Conservation (phyloP, 306 rosid species). For the Castanea crenata region DNA sequence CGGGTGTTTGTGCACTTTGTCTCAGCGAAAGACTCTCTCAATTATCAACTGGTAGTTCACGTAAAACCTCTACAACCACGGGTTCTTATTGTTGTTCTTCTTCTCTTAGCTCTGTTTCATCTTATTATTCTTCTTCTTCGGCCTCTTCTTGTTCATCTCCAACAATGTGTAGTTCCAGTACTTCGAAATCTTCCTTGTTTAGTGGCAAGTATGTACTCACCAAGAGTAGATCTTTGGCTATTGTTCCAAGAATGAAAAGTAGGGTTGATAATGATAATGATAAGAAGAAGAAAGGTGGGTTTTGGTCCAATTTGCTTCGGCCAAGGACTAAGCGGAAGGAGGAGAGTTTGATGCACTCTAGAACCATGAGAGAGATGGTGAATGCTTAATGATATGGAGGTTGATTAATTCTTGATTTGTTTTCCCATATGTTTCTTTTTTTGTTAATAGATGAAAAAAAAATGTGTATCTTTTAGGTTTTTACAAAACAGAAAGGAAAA, state of each 20-base stretch:
- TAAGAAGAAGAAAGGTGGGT: slow-evolving; percentile 42
- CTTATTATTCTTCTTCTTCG: slow-evolving; percentile 46
- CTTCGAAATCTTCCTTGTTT: slow-evolving; percentile 23
- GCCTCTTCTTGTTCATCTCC: slow-evolving; percentile 61
- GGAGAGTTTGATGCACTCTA: slow-evolving; percentile 34
- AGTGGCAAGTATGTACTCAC: slow-evolving; percentile 32
- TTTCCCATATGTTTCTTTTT: neutral
- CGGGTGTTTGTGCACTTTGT: slow-evolving; percentile 86
- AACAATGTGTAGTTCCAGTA: slow-evolving; percentile 8
- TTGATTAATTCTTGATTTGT: neutral
- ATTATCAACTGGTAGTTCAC: slow-evolving; percentile 10
- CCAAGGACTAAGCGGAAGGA: slow-evolving; percentile 39
- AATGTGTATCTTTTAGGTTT: neutral
- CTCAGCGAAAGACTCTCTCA: slow-evolving; percentile 54
- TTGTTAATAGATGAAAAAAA: neutral
- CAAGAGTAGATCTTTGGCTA: slow-evolving; percentile 56
- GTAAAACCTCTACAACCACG: neutral
- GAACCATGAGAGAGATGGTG: slow-evolving; percentile 28
- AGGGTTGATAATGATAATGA: neutral
- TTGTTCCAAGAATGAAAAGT: slow-evolving; percentile 29
- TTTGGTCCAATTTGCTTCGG: slow-evolving; percentile 66
- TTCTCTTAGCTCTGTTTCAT: slow-evolving; percentile 43
- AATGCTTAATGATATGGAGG: neutral
- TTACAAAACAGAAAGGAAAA: neutral
- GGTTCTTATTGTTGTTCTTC: slow-evolving; percentile 27